Percentiles rank a stretch among this genome's conserved stretches.
These are phyloP conservation scores for Rhodotorula sp. DNA, from an alignment of 1,284 basidiomycete genomes.

Conservation along the genomic window DNA sequence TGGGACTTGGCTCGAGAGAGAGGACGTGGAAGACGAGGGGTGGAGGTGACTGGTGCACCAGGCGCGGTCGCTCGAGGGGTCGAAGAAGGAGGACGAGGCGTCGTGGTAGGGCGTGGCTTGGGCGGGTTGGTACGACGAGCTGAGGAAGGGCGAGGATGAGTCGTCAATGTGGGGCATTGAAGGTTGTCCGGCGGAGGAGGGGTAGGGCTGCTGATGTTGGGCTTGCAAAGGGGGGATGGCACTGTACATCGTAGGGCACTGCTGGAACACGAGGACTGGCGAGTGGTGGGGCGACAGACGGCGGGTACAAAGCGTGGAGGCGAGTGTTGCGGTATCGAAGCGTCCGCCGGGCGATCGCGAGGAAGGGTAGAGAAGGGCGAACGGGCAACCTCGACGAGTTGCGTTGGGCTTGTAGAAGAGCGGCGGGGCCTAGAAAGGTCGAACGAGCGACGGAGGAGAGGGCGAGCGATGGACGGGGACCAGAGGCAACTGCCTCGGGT, in stretches of 20 bases:
- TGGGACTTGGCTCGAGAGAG: not conserved
- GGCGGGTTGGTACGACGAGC: not conserved
- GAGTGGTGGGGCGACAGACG: not conserved
- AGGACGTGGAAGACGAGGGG: not conserved
- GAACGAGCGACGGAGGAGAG: no score
- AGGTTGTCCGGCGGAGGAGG: not conserved
- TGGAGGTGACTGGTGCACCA: slow-evolving; percentile 4
- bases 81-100: not conserved
- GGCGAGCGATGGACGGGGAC: no score
- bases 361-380: no score
- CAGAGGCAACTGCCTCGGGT: no score
- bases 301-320: not conserved
- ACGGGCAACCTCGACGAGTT: no score
- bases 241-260: not conserved
- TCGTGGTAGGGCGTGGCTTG: not conserved
- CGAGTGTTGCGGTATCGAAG: not conserved
- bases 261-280: not conserved
- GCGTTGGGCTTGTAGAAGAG: no score
- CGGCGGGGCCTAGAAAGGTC: no score
- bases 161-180: not conserved
- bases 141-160: not conserved
- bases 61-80: slow-evolving; percentile 1
- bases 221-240: not conserved
- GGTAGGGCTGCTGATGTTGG: not conserved
- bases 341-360: not conserved